Conservation (phyloP, 495 filamentous ascomycete genomes). For the Podospora pseudoanserina region DNA sequence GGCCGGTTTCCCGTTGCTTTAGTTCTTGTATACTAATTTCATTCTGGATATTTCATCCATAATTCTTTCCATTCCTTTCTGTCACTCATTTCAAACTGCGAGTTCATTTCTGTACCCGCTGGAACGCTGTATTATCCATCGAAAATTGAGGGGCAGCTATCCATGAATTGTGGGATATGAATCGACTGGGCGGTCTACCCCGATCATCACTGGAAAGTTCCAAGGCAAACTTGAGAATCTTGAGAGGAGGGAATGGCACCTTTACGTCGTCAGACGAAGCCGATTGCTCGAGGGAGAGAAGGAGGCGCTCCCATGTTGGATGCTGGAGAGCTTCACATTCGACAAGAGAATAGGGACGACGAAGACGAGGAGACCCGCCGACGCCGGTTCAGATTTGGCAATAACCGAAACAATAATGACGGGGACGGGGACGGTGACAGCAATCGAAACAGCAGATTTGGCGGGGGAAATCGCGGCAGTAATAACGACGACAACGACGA, state of each 20-base stretch:
- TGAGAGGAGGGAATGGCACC: slow-evolving; percentile 34
- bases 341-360: slow-evolving; percentile 19
- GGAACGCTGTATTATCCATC: background rate
- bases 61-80: slow-evolving; percentile 29
- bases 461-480: slow-evolving; percentile 8
- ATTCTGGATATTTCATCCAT: slow-evolving; percentile 15
- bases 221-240: slow-evolving; percentile 21
- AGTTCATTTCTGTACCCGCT: slow-evolving; percentile 16
- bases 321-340: slow-evolving; percentile 5
- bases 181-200: slow-evolving; percentile 20
- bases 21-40: slow-evolving; percentile 9
- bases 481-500: slow-evolving; percentile 1
- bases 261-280: slow-evolving; percentile 11
- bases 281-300: slow-evolving; percentile 11
- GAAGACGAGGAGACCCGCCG: slow-evolving; percentile 10
- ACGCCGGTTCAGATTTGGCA: slow-evolving; percentile 8
- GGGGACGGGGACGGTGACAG: background rate
- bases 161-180: slow-evolving; percentile 13
- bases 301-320: slow-evolving; percentile 9
- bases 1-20: slow-evolving; percentile 26
- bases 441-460: background rate
- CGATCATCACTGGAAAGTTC: slow-evolving; percentile 17
- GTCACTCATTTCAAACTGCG: slow-evolving; percentile 5
- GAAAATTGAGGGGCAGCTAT: background rate
- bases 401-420: slow-evolving; percentile 9